These are phyloP conservation scores for Clausena lansium DNA, from an alignment of 345 rosid species.

Conservation along the genomic window DNA sequence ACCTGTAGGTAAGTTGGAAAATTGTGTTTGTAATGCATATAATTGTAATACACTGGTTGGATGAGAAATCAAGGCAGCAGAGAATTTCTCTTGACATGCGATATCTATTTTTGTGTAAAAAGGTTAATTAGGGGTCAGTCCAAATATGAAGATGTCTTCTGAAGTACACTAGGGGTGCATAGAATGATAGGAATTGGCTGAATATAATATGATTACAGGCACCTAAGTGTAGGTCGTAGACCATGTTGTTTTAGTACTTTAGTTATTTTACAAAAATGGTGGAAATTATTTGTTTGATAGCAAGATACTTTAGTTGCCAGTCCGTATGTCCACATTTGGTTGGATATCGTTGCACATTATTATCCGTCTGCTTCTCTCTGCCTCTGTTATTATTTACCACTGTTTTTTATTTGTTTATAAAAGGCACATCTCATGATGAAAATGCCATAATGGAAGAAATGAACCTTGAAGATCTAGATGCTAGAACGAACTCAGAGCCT, in stretches of 20 bases:
- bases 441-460: constrained; percentile 28
- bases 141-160: not conserved
- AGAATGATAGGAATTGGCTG: not conserved
- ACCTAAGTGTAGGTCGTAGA: not conserved
- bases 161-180: not conserved
- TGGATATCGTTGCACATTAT: not conserved
- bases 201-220: not conserved
- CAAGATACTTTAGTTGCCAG: not conserved
- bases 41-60: not conserved
- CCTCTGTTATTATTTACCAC: not conserved
- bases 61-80: not conserved
- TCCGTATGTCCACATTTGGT: not conserved
- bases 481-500: constrained; percentile 18
- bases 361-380: not conserved
- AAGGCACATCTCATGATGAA: constrained; percentile 38
- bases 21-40: not conserved
- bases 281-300: not conserved
- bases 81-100: not conserved
- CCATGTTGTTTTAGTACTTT: not conserved
- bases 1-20: not conserved
- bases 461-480: constrained; percentile 27
- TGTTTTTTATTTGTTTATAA: constrained; percentile 1
- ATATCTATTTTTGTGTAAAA: not conserved
- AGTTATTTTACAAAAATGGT: not conserved
- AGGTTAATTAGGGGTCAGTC: not conserved